Percentiles rank a stretch among this genome's conserved stretches.
These are phyloP conservation scores for Lactifluus subvellereus DNA, from an alignment of 768 basidiomycete genomes.

Conservation along the genomic window DNA sequence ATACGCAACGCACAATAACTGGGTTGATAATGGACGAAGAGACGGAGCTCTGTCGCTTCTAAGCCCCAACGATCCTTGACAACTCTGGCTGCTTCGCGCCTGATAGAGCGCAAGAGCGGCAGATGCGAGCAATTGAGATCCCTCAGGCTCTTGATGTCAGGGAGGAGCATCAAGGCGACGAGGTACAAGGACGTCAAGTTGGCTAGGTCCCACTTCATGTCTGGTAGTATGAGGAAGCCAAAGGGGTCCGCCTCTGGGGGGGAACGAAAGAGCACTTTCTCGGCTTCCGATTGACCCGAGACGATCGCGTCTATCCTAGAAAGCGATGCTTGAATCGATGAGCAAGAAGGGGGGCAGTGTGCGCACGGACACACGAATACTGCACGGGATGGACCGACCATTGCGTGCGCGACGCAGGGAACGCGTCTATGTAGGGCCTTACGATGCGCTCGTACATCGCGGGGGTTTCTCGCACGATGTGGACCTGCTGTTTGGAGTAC, in stretches of 20 bases:
- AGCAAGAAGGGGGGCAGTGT: not conserved
- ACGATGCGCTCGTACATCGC: constrained; percentile 66
- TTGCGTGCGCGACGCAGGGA: constrained; percentile 71
- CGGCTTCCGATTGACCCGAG: constrained; percentile 64
- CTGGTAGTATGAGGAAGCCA: constrained; percentile 79
- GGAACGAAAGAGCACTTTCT: constrained; percentile 62
- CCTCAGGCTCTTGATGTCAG: constrained; percentile 62
- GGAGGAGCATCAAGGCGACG: constrained; percentile 63
- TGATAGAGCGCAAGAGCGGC: constrained; percentile 59
- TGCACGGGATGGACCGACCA: constrained; percentile 46
- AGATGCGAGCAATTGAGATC: constrained; percentile 67
- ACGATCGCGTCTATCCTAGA: constrained; percentile 86
- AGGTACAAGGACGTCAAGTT: constrained; percentile 80
- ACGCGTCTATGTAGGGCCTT: constrained; percentile 68
- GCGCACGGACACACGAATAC: not conserved
- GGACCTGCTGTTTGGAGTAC: constrained; percentile 69
- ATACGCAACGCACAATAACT: constrained; percentile 69
- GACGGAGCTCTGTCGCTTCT: constrained; percentile 51
- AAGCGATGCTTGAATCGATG: not conserved
- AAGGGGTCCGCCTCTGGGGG: constrained; percentile 34
- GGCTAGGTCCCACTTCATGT: constrained; percentile 93
- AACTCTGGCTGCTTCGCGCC: constrained; percentile 44
- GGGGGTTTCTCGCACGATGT: constrained; percentile 82
- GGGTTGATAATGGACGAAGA: constrained; percentile 94
- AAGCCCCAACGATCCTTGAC: constrained; percentile 65